Conservation (phyloP, 2,329 filamentous ascomycete species). For the Colletotrichum lini region DNA sequence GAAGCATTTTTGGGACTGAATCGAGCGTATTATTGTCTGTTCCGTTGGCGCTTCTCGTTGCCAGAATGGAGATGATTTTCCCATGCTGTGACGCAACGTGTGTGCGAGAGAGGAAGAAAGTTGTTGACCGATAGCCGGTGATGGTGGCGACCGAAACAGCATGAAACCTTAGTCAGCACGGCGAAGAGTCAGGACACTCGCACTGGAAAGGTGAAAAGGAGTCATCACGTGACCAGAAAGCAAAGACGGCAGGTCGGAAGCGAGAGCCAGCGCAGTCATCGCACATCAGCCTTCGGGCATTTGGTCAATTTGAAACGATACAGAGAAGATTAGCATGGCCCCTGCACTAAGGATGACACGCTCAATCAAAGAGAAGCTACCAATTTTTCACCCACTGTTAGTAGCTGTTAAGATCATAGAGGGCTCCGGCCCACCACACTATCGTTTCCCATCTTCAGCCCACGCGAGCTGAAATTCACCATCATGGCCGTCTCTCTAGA, state of each 20-base stretch:
- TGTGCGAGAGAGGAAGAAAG: neutral
- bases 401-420: no score
- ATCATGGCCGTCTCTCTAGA: no score
- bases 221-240: neutral
- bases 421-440: no score
- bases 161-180: conserved; percentile 37
- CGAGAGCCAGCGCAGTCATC: neutral
- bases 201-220: neutral
- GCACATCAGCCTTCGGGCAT: conserved; percentile 33
- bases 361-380: conserved; percentile 84
- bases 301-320: conserved; percentile 38
- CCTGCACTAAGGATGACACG: conserved; percentile 95
- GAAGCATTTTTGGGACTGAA: neutral
- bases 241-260: neutral
- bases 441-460: no score
- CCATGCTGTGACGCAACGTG: neutral
- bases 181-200: neutral
- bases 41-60: neutral
- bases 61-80: neutral
- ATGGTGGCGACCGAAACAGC: conserved; percentile 31
- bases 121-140: neutral
- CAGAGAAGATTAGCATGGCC: conserved; percentile 76
- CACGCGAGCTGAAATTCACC: no score
- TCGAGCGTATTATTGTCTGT: neutral
- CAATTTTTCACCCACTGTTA: no score